Evolutionary conservation across 2,329 filamentous ascomycete species (phyloP).

Genomic region (Botrytis medusae): DNA sequence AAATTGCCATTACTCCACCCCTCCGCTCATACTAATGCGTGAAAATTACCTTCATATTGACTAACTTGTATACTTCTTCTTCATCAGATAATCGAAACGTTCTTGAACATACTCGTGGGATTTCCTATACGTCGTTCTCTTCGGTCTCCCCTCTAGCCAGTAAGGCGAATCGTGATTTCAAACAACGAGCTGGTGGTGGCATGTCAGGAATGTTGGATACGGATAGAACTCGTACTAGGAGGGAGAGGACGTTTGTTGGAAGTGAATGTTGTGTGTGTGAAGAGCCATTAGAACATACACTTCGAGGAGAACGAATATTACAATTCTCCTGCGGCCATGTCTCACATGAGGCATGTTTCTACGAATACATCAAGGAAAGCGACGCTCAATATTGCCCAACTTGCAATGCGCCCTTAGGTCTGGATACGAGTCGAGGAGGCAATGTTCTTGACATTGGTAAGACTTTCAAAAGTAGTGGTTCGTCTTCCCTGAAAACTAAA

Average conservation of each 20-base stretch:
- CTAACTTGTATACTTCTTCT: constrained; percentile 25
- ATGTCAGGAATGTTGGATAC: constrained; percentile 69
- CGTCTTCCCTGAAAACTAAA: constrained; percentile 34
- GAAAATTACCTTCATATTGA: constrained; percentile 17
- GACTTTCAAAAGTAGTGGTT: constrained; percentile 39
- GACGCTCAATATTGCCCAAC: constrained; percentile 93
- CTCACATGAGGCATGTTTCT: constrained; percentile 96
- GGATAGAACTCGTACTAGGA: constrained; percentile 74
- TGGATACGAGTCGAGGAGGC: constrained; percentile 88
- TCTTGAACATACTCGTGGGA: constrained; percentile 22
- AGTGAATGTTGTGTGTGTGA: constrained; percentile 95
- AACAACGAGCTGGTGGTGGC: constrained; percentile 36
- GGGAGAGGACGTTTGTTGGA: constrained; percentile 93
- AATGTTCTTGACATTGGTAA: constrained; percentile 89
- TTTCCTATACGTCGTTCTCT: constrained; percentile 21
- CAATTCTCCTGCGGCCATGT: constrained; percentile 98
- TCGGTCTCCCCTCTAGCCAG: constrained; percentile 24
- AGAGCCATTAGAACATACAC: constrained; percentile 91
- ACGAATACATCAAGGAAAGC: constrained; percentile 94
- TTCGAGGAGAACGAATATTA: constrained; percentile 88
- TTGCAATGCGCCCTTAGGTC: constrained; percentile 85
- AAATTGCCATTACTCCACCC: constrained; percentile 27
- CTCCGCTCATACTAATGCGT: constrained; percentile 25
- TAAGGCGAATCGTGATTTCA: constrained; percentile 31
- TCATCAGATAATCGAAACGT: constrained; percentile 23